Evolutionary conservation across 805 yeast species (phyloP).

Genomic region (Saturnispora dispora): DNA sequence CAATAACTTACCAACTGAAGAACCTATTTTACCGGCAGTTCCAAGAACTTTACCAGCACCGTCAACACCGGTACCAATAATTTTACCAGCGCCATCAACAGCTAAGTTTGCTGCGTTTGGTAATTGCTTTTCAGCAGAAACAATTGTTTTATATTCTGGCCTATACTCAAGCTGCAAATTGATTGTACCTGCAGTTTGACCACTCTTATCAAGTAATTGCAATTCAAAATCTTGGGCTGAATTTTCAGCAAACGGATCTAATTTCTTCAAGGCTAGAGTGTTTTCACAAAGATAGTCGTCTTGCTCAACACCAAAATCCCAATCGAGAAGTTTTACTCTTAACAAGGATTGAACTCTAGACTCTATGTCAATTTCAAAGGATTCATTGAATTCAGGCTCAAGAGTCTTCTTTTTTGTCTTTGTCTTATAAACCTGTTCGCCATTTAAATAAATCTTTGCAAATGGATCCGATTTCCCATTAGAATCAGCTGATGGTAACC

Average conservation of each 20-base stretch:
- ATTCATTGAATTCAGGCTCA: slow-evolving; percentile 85
- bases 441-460: slow-evolving; percentile 58
- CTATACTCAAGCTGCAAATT: slow-evolving; percentile 52
- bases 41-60: slow-evolving; percentile 32
- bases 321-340: slow-evolving; percentile 59
- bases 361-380: slow-evolving; percentile 42
- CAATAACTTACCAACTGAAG: slow-evolving; percentile 23
- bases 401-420: slow-evolving; percentile 79
- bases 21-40: slow-evolving; percentile 46
- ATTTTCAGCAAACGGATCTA: slow-evolving; percentile 45
- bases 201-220: slow-evolving; percentile 40
- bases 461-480: slow-evolving; percentile 94
- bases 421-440: slow-evolving; percentile 58
- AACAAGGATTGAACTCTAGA: slow-evolving; percentile 56
- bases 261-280: slow-evolving; percentile 43
- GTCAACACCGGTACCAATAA: slow-evolving; percentile 34
- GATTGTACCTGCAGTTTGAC: slow-evolving; percentile 54
- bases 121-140: slow-evolving; percentile 34
- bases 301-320: slow-evolving; percentile 87
- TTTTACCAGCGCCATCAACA: slow-evolving; percentile 39
- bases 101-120: slow-evolving; percentile 30
- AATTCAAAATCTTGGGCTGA: slow-evolving; percentile 40
- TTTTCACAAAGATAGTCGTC: slow-evolving; percentile 78
- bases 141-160: slow-evolving; percentile 52
- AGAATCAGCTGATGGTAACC: slow-evolving; percentile 76